Base-by-base conservation (phyloP, 2,329 filamentous ascomycete species). In the Ilyonectria destructans region DNA sequence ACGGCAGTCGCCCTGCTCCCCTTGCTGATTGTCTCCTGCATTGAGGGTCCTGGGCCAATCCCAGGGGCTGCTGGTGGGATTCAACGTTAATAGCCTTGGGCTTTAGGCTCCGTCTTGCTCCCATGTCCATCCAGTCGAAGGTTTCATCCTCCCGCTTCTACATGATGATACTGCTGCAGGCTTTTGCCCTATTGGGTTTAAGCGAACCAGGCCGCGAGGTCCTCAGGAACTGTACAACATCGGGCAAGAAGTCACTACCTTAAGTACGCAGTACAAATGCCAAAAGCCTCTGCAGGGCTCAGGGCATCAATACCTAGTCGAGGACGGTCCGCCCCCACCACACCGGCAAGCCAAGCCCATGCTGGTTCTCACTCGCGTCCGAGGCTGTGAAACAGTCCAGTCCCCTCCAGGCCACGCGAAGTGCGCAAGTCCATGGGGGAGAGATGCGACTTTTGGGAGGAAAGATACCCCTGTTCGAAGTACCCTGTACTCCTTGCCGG, bases 1-100 rank as follows among this genome's bases (percentile, higher is more conserved):
- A 68, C 67, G 55, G 67, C 64, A 57, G 60, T 54, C 58, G 35
- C 60, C 56, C 59, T 60, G 33, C 33, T 49, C 58, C 35, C 58
- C 49, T 61, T 61, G 58, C 49, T 37, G 37, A 55, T 61, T 54
- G 37, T 61, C 21, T 54, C 52, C 19, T 37, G 45, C 46, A n/a
- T 55, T 56, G 29, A 48, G 40, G 17, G n/a, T n/a, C 17, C n/a
- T 9, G 51, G 49, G n/a, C 51, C 51, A 35, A 51, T 51, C 48
- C 51, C 13, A 54, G 9, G 51, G 33, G 29, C 6, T 52, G 26
- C 49, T 6, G 29, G 49, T 7, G 49, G 9, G 29, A 54, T 35
- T 35, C 17, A 35, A 54, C 51, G 13, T 17, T 31, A 35, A 35
- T 21, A 35, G 51, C 51, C 48, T 31, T 43, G 40, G 15, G 15